Evolutionary conservation across 768 basidiomycete species (phyloP), one percentile per base, ranked within the genome.

Genomic region (Boletus subparvulus): DNA sequence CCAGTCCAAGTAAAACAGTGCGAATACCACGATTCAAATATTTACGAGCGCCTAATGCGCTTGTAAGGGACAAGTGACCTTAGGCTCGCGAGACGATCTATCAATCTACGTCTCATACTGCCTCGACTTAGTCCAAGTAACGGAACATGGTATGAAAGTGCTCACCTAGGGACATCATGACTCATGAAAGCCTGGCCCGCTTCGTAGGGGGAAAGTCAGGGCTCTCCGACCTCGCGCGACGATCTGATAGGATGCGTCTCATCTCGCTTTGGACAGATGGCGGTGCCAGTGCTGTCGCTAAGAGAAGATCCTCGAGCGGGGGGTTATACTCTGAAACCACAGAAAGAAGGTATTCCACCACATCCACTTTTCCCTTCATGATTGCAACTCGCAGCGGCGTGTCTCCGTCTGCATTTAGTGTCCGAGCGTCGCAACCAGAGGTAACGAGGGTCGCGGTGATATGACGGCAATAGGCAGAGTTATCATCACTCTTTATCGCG

Each of bases 291-390:
- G 10, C 17, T 32, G 14, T 5, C 30, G 17, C 39, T n/a, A 30
- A 24, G 41, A 51, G 13, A 30, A 52, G 54, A 16, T 39, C 36
- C 30, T 39, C 28, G 8, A 28, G 28, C 16, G 19, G n/a, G 11
- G 19, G 6, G 3, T 43, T 28, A 2, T 33, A 14, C 26, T 13
- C 50, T 10, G 41, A 37, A 7, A 8, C 33, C 16, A 39, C 43
- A 1, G 50, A 53, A 24, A 53, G 28, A 4, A 55, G 50, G 36
- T 45, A 55, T 24, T 55, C 16, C 36, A 56, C 43, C 12, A 56
- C 35, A 8, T 54, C 50, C 3, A 39, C 19, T 2, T 19, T 8
- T 17, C 35, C 33, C 28, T 33, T n/a, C 12, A 10, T 14, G 28
- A 56, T 32, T 8, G 50, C 55, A 17, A 30, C 36, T 45, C 32